Conservation (phyloP, 208 protist species). For the Crithidia sp. region DNA sequence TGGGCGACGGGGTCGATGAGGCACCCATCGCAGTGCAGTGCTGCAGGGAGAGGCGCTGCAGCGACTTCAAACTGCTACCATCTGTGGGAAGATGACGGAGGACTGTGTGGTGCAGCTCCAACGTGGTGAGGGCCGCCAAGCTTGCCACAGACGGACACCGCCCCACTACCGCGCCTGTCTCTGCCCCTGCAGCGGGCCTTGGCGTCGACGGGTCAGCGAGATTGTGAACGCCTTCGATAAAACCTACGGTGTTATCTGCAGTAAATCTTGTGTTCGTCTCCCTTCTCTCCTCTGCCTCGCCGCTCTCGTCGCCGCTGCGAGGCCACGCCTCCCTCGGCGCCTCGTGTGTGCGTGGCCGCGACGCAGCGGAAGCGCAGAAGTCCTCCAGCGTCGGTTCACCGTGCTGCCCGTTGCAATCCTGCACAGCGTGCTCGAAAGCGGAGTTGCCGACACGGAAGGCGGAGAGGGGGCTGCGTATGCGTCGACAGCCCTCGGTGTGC, state of each 20-base stretch:
- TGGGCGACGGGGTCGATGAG: not conserved
- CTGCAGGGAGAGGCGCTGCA: slow-evolving; percentile 7
- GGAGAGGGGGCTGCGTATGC: not conserved
- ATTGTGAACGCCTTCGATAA: too few species aligned
- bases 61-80: not conserved
- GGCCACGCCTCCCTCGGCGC: not conserved
- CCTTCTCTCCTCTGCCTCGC: too few species aligned
- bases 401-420: not conserved
- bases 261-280: not conserved
- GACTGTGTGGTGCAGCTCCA: slow-evolving; percentile 13
- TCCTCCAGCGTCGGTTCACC: not conserved
- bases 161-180: too few species aligned
- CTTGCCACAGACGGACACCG: not conserved
- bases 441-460: not conserved
- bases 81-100: not conserved
- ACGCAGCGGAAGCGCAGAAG: slow-evolving; percentile 2
- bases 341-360: not conserved
- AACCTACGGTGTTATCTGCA: not conserved
- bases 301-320: not conserved
- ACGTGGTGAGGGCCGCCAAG: not conserved
- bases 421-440: not conserved
- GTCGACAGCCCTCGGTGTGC: slow-evolving; percentile 12
- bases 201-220: too few species aligned
- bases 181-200: too few species aligned
- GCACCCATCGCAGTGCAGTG: not conserved